A percentile compares a stretch with the other conserved stretches of the same genome.
These are phyloP conservation scores for Solanum pennellii DNA, from an alignment of 257 asterid species.

Conservation along the genomic window DNA sequence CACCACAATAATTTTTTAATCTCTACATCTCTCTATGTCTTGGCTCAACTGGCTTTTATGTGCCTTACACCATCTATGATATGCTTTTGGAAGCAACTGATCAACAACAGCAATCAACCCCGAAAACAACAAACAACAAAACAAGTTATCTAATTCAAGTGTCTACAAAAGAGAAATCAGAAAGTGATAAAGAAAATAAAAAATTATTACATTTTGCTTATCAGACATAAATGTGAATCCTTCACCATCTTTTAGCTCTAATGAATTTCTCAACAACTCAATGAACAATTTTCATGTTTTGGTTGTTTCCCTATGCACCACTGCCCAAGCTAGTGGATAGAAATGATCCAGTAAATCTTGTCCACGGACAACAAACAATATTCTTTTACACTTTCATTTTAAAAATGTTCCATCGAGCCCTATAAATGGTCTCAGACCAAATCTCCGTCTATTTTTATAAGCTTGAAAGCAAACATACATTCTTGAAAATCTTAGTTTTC, in stretches of 20 bases:
- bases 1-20: background rate
- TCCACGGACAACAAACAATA: background rate
- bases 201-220: background rate
- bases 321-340: background rate
- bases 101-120: background rate
- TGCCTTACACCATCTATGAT: background rate
- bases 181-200: too few relatives aligned
- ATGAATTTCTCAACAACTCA: background rate
- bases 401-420: background rate
- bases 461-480: background rate
- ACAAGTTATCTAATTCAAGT: background rate
- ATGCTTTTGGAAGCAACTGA: background rate
- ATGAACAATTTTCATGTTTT: background rate
- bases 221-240: background rate
- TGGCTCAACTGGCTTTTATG: background rate
- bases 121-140: too few relatives aligned
- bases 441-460: background rate
- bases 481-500: too few relatives aligned
- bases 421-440: background rate
- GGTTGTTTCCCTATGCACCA: background rate
- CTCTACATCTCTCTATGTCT: background rate
- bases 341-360: too few relatives aligned
- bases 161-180: background rate
- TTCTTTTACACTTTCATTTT: background rate
- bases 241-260: background rate